These are phyloP conservation scores for Ulota crispa DNA, from an alignment of 225 moss, liverwort and hornwort species.

Conservation along the genomic window DNA sequence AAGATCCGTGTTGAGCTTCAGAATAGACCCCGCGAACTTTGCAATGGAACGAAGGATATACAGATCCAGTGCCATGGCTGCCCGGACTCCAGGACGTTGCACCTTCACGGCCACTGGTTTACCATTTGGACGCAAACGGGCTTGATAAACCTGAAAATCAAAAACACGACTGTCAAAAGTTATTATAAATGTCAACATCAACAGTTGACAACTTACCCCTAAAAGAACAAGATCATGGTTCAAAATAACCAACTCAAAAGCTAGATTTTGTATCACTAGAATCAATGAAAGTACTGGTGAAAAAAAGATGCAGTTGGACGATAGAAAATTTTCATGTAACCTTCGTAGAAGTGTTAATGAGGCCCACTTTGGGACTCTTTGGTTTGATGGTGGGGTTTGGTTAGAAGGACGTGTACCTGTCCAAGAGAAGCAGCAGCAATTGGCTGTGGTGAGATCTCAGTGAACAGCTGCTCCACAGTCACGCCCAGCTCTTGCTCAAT, in stretches of 20 bases:
- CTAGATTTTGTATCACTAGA: background rate
- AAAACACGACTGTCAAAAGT: background rate
- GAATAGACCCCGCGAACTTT: conserved; percentile 25
- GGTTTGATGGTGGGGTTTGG: background rate
- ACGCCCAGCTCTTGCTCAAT: conserved; percentile 89
- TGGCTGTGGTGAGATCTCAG: conserved; percentile 87
- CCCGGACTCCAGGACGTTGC: conserved; percentile 86
- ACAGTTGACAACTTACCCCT: background rate
- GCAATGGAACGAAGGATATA: conserved; percentile 69
- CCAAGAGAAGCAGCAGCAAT: conserved; percentile 91
- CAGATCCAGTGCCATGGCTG: conserved; percentile 77
- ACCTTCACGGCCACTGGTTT: conserved; percentile 89
- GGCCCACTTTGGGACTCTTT: background rate
- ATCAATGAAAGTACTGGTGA: background rate
- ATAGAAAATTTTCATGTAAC: background rate
- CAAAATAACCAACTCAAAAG: background rate
- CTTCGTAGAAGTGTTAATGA: background rate
- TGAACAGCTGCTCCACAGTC: conserved; percentile 71
- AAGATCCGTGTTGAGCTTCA: conserved; percentile 76
- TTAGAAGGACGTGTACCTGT: conserved; percentile 46
- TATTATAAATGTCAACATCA: background rate
- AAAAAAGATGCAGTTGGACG: background rate
- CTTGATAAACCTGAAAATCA: conserved; percentile 74
- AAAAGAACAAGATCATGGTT: background rate
- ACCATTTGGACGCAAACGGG: conserved; percentile 75